A percentile compares a stretch with the other conserved stretches of the same genome.
phyloP scores from a whole-genome alignment of 805 yeast genomes.

The Metschnikowia peoriensis region DNA sequence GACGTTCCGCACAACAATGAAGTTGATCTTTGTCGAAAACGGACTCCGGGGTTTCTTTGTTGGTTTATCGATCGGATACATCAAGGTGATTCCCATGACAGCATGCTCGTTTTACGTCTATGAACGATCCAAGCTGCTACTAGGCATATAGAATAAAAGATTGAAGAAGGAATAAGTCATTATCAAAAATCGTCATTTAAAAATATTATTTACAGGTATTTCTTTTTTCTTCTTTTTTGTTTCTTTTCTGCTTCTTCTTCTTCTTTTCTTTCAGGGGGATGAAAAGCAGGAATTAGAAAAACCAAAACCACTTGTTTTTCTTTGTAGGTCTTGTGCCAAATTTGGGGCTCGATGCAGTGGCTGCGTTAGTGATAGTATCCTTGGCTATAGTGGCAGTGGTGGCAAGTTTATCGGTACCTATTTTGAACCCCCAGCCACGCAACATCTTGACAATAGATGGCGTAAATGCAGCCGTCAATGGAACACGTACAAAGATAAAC shows the following conservation, averaged over 20 bases:
- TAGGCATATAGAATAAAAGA: slow-evolving; percentile 52
- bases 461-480: slow-evolving; percentile 88
- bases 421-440: slow-evolving; percentile 75
- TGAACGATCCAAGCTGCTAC: slow-evolving; percentile 71
- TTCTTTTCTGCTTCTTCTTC: not conserved
- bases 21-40: slow-evolving; percentile 60
- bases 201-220: not conserved
- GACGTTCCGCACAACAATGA: slow-evolving; percentile 54
- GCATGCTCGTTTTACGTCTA: slow-evolving; percentile 95
- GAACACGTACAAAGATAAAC: slow-evolving; percentile 71
- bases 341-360: slow-evolving; percentile 42
- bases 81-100: slow-evolving; percentile 95
- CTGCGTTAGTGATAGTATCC: slow-evolving; percentile 29
- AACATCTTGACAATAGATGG: slow-evolving; percentile 70
- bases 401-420: slow-evolving; percentile 52
- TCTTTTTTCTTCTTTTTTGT: not conserved
- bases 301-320: slow-evolving; percentile 60
- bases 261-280: no score
- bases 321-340: slow-evolving; percentile 54
- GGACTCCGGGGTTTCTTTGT: slow-evolving; percentile 90
- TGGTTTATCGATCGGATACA: slow-evolving; percentile 91
- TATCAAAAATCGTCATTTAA: not conserved
- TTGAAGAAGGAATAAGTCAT: not conserved
- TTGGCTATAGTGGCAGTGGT: slow-evolving; percentile 32
- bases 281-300: slow-evolving; percentile 35